Evolutionary conservation across 306 rosid species (phyloP), one percentile per base, ranked within the genome.

Genomic region (Prinsepia uniflora): DNA sequence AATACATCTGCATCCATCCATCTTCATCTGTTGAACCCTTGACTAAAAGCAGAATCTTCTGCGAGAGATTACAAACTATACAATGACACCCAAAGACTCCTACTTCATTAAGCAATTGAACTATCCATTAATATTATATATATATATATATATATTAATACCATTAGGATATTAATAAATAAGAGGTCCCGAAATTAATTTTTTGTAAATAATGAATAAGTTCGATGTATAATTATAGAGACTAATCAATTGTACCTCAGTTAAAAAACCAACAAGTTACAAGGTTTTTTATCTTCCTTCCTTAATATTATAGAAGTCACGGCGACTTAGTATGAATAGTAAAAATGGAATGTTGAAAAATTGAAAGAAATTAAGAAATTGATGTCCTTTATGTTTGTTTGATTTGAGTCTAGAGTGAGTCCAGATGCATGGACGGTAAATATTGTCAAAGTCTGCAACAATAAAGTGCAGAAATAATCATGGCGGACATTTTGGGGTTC

Each of bases 401-500:
- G 6, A 57, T 22, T 57, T 24, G 40, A 11, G 41, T 17, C 40
- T 0, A 57, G 0, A 46, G 22, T 24, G 40, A 11, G 41, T 17
- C 40, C 0, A 57, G 0, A 46, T 10, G 13, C 13, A 13, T 57
- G 62, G 36, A 30, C 36, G 36, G 36, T 30, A 3, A 30, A 30
- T 11, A 47, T 70, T 55, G 74, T 55, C 53, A 70, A 70, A 55
- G 65, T 56, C 42, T 30, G 36, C 36, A 30, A 30, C 4, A 3
- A 2, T 42, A 54, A 56, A 55, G 74, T 46, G 5, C n/a, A 43
- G 17, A 70, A 14, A 6, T 34, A 57, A 70, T 70, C 74, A 70
- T 44, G 66, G 45, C 66, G 66, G 45, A 70, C 45, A 57, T 22
- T 57, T 30, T 57, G 66, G 74, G 66, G 45, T 56, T 22, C 42